phyloP scores from a whole-genome alignment of 306 rosid genomes.

The Acacia confusa region DNA sequence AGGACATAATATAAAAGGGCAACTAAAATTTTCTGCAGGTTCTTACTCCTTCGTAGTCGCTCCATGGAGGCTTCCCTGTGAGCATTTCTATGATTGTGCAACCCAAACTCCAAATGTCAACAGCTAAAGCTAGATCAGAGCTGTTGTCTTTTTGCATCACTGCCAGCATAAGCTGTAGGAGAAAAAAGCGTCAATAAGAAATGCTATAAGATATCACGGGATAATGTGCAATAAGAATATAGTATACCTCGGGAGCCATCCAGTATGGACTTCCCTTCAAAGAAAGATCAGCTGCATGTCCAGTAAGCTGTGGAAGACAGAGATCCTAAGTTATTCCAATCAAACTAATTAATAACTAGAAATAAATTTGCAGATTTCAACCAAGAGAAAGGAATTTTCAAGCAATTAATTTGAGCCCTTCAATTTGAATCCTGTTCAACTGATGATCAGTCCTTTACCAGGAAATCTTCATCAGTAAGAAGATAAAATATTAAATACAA shows the following conservation, averaged over 20 bases:
- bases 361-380: slow-evolving; percentile 14
- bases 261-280: slow-evolving; percentile 97
- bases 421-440: not conserved
- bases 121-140: slow-evolving; percentile 83
- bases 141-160: slow-evolving; percentile 78
- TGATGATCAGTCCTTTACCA: not conserved
- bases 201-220: not conserved
- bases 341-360: slow-evolving; percentile 9
- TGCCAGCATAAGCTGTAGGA: slow-evolving; percentile 73
- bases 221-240: slow-evolving; percentile 25
- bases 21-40: not conserved
- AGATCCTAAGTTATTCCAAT: slow-evolving; percentile 23
- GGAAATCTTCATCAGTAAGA: not conserved
- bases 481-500: not conserved
- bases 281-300: slow-evolving; percentile 80
- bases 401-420: slow-evolving; percentile 24
- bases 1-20: not conserved
- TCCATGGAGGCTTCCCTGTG: slow-evolving; percentile 98
- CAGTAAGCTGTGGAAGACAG: slow-evolving; percentile 67
- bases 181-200: slow-evolving; percentile 30
- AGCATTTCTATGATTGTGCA: slow-evolving; percentile 94
- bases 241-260: slow-evolving; percentile 99
- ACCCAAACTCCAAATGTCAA: slow-evolving; percentile 98
- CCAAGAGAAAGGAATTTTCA: slow-evolving; percentile 1
- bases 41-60: slow-evolving; percentile 94